Evolutionary conservation across 129 eudicot genomes (phyloP).

Genomic region (carrot (Daucus carota)): DH1_v3.0 NC_030387.2:38792001-38792500

Average conservation of each 20-base stretch:
- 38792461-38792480: no score
- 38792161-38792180: not conserved
- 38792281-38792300: not conserved
- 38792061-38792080: not conserved
- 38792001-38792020: not conserved
- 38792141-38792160: not conserved
- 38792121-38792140: constrained; percentile 1
- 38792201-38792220: not conserved
- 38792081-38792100: not conserved
- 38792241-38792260: constrained; percentile 1
- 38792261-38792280: not conserved
- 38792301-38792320: not conserved
- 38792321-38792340: not conserved
- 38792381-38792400: no score
- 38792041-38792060: not conserved
- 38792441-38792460: no score
- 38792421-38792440: no score
- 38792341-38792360: not conserved
- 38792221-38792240: not conserved
- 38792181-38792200: not conserved
- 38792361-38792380: no score
- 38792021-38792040: not conserved
- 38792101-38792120: not conserved
- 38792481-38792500: no score
- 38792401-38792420: no score